Evolutionary conservation across 768 basidiomycete species (phyloP), one percentile per base, ranked within the genome.

Genomic region (Boletus huronensis): DNA sequence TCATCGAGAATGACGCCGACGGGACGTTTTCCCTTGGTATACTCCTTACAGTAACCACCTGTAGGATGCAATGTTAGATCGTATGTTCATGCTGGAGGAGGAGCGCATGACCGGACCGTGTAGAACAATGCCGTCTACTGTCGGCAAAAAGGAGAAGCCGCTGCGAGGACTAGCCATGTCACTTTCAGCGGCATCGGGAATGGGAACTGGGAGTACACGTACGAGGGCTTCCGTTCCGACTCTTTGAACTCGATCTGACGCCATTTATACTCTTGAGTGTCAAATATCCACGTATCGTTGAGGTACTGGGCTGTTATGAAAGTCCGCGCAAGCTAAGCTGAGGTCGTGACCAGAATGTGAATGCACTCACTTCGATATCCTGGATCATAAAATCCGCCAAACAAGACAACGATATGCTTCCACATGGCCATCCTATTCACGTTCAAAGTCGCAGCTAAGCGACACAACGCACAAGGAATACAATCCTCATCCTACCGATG

Each of bases 31-130:
- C 92, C 91, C 65, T 94, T 93, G 21, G 72, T 64, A 61, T 94
- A 95, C 70, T 92, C 88, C 68, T 97, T 95, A 66, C 87, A 91
- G 67, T 96, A 96, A 0, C 94, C 94, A 11, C 91, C 88, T 90
- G 48, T 17, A 2, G 19, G 11, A 10, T 14, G 13, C 19, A 1
- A 14, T 8, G 16, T 50, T 1, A 17, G 6, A n/a, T 40, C 8
- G 13, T 19, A 17, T 17, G 14, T n/a, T 6, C n/a, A 39, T 6
- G 7, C 3, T 2, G 6, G 25, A 36, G 10, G 21, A 50, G 9
- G 2, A n/a, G n/a, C 17, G 3, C 14, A 41, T 14, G 25, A 57
- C n/a, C 72, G 23, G 52, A 84, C 91, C 93, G 60, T 93, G 84
- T 5, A 97, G 65, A 8, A 95, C 63, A 7, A 94, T 80, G 0